These are phyloP conservation scores for Cicer cuneatum DNA, from an alignment of 306 rosid species.

Conservation along the genomic window DNA sequence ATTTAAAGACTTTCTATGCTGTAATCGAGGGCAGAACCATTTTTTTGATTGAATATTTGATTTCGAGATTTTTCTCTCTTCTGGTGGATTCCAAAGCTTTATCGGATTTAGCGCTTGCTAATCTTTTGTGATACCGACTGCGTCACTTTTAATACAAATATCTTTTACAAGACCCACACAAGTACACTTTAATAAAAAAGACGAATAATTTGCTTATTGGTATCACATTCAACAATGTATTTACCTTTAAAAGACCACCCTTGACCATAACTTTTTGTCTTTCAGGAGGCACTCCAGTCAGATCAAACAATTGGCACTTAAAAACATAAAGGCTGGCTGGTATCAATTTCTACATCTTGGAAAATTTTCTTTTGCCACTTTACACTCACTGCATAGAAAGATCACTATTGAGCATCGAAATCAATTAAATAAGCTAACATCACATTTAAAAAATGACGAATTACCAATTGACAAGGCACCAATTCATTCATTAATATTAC, in stretches of 20 bases:
- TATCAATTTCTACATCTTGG: slow-evolving; percentile 82
- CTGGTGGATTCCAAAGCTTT: too few species aligned
- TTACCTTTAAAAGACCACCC: slow-evolving; percentile 95
- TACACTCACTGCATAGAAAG: slow-evolving; percentile 66
- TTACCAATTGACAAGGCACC: too few species aligned
- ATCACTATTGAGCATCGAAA: slow-evolving; percentile 18
- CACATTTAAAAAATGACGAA: neutral
- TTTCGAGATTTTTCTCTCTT: too few species aligned
- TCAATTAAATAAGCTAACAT: neutral
- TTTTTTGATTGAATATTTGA: too few species aligned
- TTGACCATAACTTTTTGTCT: slow-evolving; percentile 98
- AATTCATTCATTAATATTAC: slow-evolving; percentile 17
- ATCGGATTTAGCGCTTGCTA: too few species aligned
- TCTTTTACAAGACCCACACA: neutral
- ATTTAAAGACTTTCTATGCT: too few species aligned
- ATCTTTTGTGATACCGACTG: too few species aligned
- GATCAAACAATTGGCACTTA: slow-evolving; percentile 91
- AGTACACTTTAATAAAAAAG: neutral
- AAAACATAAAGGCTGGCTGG: slow-evolving; percentile 82
- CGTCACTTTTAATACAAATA: neutral
- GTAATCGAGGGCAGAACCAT: too few species aligned
- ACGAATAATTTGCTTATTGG: neutral
- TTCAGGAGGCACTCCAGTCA: slow-evolving; percentile 96
- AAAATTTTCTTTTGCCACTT: slow-evolving; percentile 94
- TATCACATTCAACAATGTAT: slow-evolving; percentile 32